Evolutionary conservation across 2,329 filamentous ascomycete genomes (phyloP).

Genomic region (Cryphonectria japonica): DNA sequence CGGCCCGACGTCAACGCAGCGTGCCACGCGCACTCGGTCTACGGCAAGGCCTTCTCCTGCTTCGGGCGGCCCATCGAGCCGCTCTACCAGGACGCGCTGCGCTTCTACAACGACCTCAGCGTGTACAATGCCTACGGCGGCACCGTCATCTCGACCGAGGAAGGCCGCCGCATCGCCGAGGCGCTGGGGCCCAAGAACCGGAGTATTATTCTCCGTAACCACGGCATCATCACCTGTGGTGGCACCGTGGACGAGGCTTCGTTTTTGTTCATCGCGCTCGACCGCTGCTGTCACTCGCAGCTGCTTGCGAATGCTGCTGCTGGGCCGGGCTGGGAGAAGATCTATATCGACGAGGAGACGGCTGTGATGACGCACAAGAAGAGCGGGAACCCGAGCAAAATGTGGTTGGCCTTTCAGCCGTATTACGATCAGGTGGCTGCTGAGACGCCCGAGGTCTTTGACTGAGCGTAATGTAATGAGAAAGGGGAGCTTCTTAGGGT

Average conservation of each 20-base stretch:
- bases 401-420: slow-evolving; percentile 17
- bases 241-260: slow-evolving; percentile 4
- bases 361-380: slow-evolving; percentile 30
- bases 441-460: background rate
- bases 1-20: slow-evolving; percentile 59
- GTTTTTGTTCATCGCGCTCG: slow-evolving; percentile 7
- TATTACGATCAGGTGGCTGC: slow-evolving; percentile 7
- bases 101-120: slow-evolving; percentile 11
- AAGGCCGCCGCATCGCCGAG: slow-evolving; percentile 5
- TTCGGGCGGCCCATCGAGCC: slow-evolving; percentile 2
- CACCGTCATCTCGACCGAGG: slow-evolving; percentile 1
- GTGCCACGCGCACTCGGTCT: slow-evolving; percentile 60
- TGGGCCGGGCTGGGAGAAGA: slow-evolving; percentile 36
- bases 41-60: slow-evolving; percentile 59
- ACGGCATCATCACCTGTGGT: slow-evolving; percentile 9
- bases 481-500: background rate
- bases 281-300: slow-evolving; percentile 14
- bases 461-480: background rate
- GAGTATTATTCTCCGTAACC: slow-evolving; percentile 13
- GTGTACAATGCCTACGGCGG: slow-evolving; percentile 12
- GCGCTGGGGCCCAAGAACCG: slow-evolving; percentile 11
- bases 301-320: slow-evolving; percentile 12
- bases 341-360: slow-evolving; percentile 41
- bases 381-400: slow-evolving; percentile 8
- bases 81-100: slow-evolving; percentile 4